Evolutionary conservation across 177 flowering plant genomes (phyloP).

Genomic region (Tripterygium wilfordii): DNA sequence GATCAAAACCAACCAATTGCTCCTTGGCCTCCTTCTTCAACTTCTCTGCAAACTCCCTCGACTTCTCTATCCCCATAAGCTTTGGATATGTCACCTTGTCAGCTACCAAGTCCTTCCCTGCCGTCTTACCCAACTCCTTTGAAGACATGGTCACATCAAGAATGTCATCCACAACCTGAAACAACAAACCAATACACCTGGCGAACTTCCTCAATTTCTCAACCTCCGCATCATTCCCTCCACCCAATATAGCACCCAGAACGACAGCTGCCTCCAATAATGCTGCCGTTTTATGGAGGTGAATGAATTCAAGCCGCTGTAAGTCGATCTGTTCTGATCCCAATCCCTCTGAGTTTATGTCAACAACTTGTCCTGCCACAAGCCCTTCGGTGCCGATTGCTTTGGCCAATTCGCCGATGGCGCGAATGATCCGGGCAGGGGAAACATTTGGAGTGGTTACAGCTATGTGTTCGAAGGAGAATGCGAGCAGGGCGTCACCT

Average conservation of each 20-base stretch:
- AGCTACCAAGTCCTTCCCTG: slow-evolving; percentile 65
- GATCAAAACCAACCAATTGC: slow-evolving; percentile 52
- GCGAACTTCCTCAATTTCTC: slow-evolving; percentile 56
- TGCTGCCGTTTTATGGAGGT: slow-evolving; percentile 69
- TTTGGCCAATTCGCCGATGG: slow-evolving; percentile 46
- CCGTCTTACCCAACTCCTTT: slow-evolving; percentile 66
- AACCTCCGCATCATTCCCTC: slow-evolving; percentile 48
- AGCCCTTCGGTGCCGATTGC: slow-evolving; percentile 59
- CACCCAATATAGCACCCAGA: slow-evolving; percentile 67
- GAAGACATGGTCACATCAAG: slow-evolving; percentile 66
- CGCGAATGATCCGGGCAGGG: slow-evolving; percentile 31
- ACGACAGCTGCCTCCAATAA: slow-evolving; percentile 62
- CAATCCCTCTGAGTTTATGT: slow-evolving; percentile 45
- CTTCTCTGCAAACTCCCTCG: slow-evolving; percentile 50
- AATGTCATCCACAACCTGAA: slow-evolving; percentile 80
- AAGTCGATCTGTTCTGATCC: slow-evolving; percentile 46
- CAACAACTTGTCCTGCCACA: slow-evolving; percentile 75
- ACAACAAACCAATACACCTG: slow-evolving; percentile 51
- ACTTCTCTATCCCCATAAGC: slow-evolving; percentile 58
- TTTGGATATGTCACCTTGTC: slow-evolving; percentile 69
- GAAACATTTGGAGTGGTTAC: slow-evolving; percentile 35
- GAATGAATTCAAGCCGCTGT: slow-evolving; percentile 58
- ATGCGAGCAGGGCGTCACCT: slow-evolving; percentile 66
- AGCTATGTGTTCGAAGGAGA: slow-evolving; percentile 60
- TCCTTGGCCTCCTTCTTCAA: slow-evolving; percentile 52